Evolutionary conservation across 2,329 filamentous ascomycete species (phyloP), one percentile per base, ranked within the genome.

Genomic region (Scytalidium lignicola): DNA sequence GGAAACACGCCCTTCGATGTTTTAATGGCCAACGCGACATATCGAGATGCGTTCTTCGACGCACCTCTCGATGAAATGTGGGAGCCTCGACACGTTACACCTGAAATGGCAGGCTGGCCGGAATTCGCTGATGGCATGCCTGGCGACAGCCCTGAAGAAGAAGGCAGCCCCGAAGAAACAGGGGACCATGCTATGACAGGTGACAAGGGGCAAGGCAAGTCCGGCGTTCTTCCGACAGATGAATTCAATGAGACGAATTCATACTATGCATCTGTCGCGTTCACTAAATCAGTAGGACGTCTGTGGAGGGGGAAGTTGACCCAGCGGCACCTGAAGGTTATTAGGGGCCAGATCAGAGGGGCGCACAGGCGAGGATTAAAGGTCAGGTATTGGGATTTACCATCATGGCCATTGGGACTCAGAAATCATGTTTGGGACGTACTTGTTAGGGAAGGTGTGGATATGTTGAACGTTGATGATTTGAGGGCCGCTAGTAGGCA

Each of bases 11-110:
- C 76, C 0, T 83, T 85, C 57, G 72, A 80, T 48, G 60, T 75
- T 8, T 59, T 86, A 9, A 66, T 73, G 3, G 63, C 68, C n/a
- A 79, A 80, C 57, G 56, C 67, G 5, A 78, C 74, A 1, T 74
- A 79, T 53, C 71, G 80, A 23, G 81, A 86, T 62, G 69, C 80
- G 48, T 86, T 86, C 65, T 83, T 82, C 59, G 85, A 88, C 56
- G 84, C 83, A 0, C 83, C 83, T 0, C 70, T 87, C 0, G 65
- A 72, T 48, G 59, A 67, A 56, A 60, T 73, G 63, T 63, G 66
- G 67, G 55, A 68, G 63, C 28, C 55, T 22, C 52, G 54, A 17
- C 41, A 49, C 10, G 45, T 45, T 19, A 37, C 49, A 17, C 37
- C 49, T 12, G 48, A 54, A 20, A 43, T 28, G 15, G 26, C 51